Evolutionary conservation across 1,284 basidiomycete species (phyloP), one percentile per base, ranked within the genome.

Genomic region (Thecaphora thlaspeos): DNA sequence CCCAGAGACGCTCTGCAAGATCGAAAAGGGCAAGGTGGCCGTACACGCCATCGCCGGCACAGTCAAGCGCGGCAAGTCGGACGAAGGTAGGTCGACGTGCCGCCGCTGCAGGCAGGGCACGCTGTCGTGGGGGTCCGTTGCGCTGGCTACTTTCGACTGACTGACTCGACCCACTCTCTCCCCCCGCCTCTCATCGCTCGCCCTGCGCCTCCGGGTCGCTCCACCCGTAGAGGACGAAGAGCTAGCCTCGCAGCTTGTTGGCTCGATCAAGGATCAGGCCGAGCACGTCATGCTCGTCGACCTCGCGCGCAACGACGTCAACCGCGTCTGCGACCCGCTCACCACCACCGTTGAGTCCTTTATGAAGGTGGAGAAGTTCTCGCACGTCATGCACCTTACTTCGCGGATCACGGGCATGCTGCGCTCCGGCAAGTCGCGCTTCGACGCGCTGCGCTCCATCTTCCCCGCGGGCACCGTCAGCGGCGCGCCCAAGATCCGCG

Each of bases 261-360:
- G 84, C 15, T 94, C 91, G 0, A 88, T 90, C 65, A 99, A 99
- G 78, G 95, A 99, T 77, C 85, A 90, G 38, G 92, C 95, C 23
- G 95, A 99, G 77, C 94, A 99, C 76, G 93, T 98, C 77, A 98
- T 98, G 95, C 84, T 99, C 49, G 92, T 98, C 50, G 95, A 99
- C 80, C 84, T 99, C 55, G 95, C 95, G 8, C 84, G 95, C n/a
- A 99, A 99, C 81, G 95, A 99, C 76, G 92, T 99, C 63, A 97
- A 96, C 79, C 87, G 95, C 21, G 91, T 98, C 22, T 98, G 94
- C 83, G 86, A 91, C 69, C 92, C 95, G 5, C 84, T 87, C 76
- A 96, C 94, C 0, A 94, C 97, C 71, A 88, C 92, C 71, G 93
- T 99, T 22, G 95, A 98, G 79, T 86, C 90, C 57, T 84, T 99